Evolutionary conservation across 1,139 yeast genomes (phyloP).

Genomic region (Suhomyces taliae): DNA sequence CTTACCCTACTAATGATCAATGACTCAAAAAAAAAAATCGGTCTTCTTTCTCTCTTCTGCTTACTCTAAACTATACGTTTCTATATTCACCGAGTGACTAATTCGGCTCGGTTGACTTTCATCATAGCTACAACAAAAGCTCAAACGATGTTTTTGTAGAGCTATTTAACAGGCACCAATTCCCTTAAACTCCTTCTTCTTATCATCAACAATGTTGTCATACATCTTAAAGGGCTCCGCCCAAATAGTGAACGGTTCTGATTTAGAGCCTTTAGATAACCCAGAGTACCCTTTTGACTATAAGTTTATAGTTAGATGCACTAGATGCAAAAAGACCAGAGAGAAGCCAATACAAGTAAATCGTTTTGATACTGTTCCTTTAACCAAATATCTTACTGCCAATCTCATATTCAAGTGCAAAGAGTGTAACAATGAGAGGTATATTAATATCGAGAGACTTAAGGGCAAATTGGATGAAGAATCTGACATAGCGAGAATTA

Average conservation of each 20-base stretch:
- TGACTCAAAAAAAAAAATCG: no score
- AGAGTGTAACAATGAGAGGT: conserved; percentile 19
- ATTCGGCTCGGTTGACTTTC: not conserved
- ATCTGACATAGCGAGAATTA: conserved; percentile 15
- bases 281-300: conserved; percentile 20
- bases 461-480: conserved; percentile 10
- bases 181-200: not conserved
- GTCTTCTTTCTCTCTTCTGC: no score
- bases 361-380: conserved; percentile 16
- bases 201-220: conserved; percentile 5
- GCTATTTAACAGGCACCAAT: not conserved
- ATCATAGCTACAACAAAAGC: no score
- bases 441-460: conserved; percentile 15
- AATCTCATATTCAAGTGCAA: conserved; percentile 21
- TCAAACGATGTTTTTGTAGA: not conserved
- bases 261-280: conserved; percentile 18
- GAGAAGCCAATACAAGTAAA: conserved; percentile 22
- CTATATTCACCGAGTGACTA: not conserved
- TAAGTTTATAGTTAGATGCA: conserved; percentile 19
- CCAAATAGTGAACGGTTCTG: conserved; percentile 17
- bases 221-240: conserved; percentile 13
- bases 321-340: conserved; percentile 18
- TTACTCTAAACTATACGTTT: no score
- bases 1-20: no score
- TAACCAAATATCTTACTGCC: conserved; percentile 19